Evolutionary conservation across 768 basidiomycete species (phyloP).

Genomic region (Tephrocybe sp.): DNA sequence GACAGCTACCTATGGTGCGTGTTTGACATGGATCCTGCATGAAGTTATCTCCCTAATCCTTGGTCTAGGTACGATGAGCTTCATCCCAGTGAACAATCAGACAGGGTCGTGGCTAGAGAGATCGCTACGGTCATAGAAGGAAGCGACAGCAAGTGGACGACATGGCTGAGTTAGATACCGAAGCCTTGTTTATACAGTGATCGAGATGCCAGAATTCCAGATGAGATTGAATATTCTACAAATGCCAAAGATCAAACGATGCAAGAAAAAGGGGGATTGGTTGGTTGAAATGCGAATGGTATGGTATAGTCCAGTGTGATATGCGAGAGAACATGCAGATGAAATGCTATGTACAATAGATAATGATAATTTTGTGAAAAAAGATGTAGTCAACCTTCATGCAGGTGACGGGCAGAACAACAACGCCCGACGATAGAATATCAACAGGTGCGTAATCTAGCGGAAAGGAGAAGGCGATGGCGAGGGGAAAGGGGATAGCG

Average conservation of each 20-base stretch:
- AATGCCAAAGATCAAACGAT: not conserved
- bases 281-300: not conserved
- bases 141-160: conserved; percentile 36
- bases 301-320: not conserved
- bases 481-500: not conserved
- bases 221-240: not conserved
- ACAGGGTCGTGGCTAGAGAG: conserved; percentile 45
- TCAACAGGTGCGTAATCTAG: not conserved
- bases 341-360: not conserved
- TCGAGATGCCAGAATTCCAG: not conserved
- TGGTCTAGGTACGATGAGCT: conserved; percentile 40
- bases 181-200: not conserved
- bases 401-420: not conserved
- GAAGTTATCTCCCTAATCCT: not conserved
- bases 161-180: conserved; percentile 36
- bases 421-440: not conserved
- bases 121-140: conserved; percentile 39
- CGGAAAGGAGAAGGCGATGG: not conserved
- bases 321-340: not conserved
- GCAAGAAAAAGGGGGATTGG: not conserved
- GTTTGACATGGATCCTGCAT: not conserved
- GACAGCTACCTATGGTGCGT: conserved; percentile 55
- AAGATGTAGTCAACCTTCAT: not conserved
- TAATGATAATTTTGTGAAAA: not conserved
- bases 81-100: conserved; percentile 27